A percentile compares a stretch with the other conserved stretches of the same genome.
Conservation (phyloP, 495 filamentous ascomycete species). For the Podospora pseudocomata region DNA sequence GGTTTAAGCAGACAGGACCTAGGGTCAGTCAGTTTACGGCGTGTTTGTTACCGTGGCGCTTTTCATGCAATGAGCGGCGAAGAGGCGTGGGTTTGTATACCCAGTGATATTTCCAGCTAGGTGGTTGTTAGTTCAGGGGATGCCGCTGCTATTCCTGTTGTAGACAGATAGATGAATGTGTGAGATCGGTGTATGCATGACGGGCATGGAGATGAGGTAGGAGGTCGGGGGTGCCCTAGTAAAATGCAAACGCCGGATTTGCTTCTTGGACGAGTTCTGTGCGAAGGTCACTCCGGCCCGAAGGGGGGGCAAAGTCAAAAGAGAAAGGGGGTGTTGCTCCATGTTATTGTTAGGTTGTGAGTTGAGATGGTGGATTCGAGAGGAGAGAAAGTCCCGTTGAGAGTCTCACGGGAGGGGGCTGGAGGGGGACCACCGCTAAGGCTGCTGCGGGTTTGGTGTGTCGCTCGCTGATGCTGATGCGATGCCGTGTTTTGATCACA, state of each 20-base stretch:
- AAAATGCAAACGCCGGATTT: background rate
- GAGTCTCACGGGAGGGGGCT: background rate
- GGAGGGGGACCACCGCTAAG: conserved; percentile 5
- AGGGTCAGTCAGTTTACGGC: background rate
- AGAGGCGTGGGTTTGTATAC: background rate
- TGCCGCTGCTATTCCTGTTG: too few relatives aligned
- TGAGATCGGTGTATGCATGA: background rate
- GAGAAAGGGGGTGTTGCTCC: background rate
- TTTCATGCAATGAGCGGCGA: background rate
- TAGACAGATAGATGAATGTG: background rate
- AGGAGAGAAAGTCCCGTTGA: background rate
- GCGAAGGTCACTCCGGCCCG: background rate
- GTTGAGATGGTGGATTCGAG: background rate
- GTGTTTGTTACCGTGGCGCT: background rate
- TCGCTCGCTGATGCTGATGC: conserved; percentile 4
- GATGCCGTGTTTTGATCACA: conserved; percentile 10
- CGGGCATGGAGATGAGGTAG: background rate
- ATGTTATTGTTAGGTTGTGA: background rate
- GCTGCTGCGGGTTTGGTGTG: conserved; percentile 15
- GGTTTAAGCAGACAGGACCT: background rate
- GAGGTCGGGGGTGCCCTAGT: background rate
- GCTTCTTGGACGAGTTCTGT: background rate
- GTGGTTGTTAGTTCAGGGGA: background rate
- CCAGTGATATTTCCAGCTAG: background rate
- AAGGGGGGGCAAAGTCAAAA: background rate